Base-by-base conservation (phyloP, 164 flowering plant species). In the Annona squamosa region DNA sequence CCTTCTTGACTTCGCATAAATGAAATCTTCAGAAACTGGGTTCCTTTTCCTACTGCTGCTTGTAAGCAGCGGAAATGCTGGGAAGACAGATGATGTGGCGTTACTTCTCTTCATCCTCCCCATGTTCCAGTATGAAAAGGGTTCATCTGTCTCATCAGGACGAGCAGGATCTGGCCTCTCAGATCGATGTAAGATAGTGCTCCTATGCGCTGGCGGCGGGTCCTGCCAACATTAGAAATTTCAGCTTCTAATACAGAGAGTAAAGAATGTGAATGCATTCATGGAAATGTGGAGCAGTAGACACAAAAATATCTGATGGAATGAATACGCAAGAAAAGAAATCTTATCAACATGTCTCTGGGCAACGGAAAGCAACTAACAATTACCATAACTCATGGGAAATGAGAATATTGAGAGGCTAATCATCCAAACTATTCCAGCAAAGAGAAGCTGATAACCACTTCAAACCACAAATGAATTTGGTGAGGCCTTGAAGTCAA, bases 41-140 rank as follows among this genome's bases (percentile, higher is more conserved):
- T 63, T 9, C 65, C 65, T 63, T 63, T 63, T 63, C 65, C 65
- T 10, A 63, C 65, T 19, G 18, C 26, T 63, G 65, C 65, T 63
- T 63, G 19, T 63, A 19, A 18, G 16, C 65, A 19, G 3, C 16
- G 65, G 41, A 63, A 63, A n/a, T 17, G 10, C 65, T 3, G 17
- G 65, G 41, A 63, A 19, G 65, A 6, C 17, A 63, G 65, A 17
- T 17, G 42, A 63, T 16, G 18, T 17, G 18, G 4, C 65, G 0
- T 63, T 63, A 19, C 19, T 2, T 63, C 65, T 63, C 18, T 63
- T 19, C 16, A 63, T 16, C 19, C 65, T 62, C 65, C n/a, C 65
- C 19, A 4, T 62, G n/a, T 18, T 62, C 19, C 26, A 62, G 65
- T 12, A 62, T 62, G 65, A 16, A 10, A 7, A 63, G 65, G 19